These are phyloP conservation scores for Pichia sp. DNA, from an alignment of 1,139 yeast genomes.

Conservation along the genomic window DNA sequence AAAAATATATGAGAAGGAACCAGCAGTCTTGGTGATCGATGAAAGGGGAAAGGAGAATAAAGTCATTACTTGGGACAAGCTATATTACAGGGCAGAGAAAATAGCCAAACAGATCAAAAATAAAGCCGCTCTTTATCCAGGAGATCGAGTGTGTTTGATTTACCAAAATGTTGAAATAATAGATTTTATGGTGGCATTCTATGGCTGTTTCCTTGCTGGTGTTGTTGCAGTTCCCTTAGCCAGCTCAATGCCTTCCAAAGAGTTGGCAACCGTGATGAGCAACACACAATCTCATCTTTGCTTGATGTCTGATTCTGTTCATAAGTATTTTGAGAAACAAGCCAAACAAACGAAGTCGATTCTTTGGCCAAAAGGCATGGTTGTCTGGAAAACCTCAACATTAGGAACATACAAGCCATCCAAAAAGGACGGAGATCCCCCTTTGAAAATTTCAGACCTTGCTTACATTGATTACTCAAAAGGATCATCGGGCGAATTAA, in stretches of 20 bases:
- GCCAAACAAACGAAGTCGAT: slow-evolving; percentile 33
- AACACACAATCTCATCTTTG: slow-evolving; percentile 75
- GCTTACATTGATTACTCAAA: slow-evolving; percentile 93
- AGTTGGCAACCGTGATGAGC: slow-evolving; percentile 66
- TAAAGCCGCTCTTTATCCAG: slow-evolving; percentile 61
- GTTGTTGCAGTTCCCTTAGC: slow-evolving; percentile 92
- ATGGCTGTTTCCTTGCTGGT: slow-evolving; percentile 92
- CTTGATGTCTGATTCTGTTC: slow-evolving; percentile 74
- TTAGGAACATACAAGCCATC: slow-evolving; percentile 67
- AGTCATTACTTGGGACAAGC: slow-evolving; percentile 84
- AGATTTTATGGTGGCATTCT: slow-evolving; percentile 79
- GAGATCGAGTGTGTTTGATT: slow-evolving; percentile 78
- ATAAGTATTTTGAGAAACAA: slow-evolving; percentile 62
- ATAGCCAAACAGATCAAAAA: slow-evolving; percentile 87
- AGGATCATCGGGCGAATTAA: slow-evolving; percentile 83
- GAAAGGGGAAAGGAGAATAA: slow-evolving; percentile 74
- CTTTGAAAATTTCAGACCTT: slow-evolving; percentile 66
- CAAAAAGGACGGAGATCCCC: slow-evolving; percentile 58
- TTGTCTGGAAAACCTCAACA: slow-evolving; percentile 84
- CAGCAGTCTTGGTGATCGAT: slow-evolving; percentile 71
- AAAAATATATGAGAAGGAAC: slow-evolving; percentile 55
- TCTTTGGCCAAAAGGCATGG: slow-evolving; percentile 53
- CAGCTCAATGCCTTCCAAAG: slow-evolving; percentile 59
- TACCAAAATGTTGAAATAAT: slow-evolving; percentile 81
- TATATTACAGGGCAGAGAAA: slow-evolving; percentile 77